Percentiles rank a stretch among this genome's conserved stretches.
Conservation (phyloP, 2,329 filamentous ascomycete genomes). For the Pseudogymnoascus sp. region DNA sequence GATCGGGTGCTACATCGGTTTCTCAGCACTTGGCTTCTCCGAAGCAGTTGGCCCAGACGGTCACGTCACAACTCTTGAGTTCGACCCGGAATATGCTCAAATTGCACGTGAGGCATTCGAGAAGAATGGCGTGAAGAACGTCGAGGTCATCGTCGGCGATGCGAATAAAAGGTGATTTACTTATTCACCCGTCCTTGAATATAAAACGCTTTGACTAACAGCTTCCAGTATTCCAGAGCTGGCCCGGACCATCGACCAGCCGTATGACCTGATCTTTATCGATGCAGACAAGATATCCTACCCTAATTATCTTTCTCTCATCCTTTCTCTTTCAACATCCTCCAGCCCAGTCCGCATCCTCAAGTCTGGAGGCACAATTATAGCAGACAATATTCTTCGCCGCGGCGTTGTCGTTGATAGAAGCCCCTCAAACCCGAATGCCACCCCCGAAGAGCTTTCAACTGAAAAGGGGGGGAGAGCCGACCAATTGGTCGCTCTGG, state of each 20-base stretch:
- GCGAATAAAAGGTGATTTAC: slow-evolving; percentile 37
- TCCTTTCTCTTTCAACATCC: slow-evolving; percentile 37
- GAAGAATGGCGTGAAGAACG: slow-evolving; percentile 35
- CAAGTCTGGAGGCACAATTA: slow-evolving; percentile 40
- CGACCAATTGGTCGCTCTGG: slow-evolving; percentile 20
- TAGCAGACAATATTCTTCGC: slow-evolving; percentile 47
- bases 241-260: slow-evolving; percentile 24
- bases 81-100: slow-evolving; percentile 35
- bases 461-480: slow-evolving; percentile 8
- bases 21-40: slow-evolving; percentile 21
- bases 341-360: slow-evolving; percentile 33
- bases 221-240: slow-evolving; percentile 14
- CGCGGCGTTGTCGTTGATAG: slow-evolving; percentile 39
- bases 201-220: not conserved
- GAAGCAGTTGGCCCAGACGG: slow-evolving; percentile 22
- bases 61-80: slow-evolving; percentile 36
- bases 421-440: slow-evolving; percentile 27
- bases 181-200: slow-evolving; percentile 14
- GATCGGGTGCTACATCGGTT: slow-evolving; percentile 25
- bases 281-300: slow-evolving; percentile 48
- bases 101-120: slow-evolving; percentile 33
- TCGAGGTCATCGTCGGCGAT: slow-evolving; percentile 40
- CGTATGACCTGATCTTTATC: slow-evolving; percentile 47
- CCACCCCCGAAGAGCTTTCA: slow-evolving; percentile 5
- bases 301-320: slow-evolving; percentile 37